A percentile compares a stretch with the other conserved stretches of the same genome.
Conservation (phyloP, 495 filamentous ascomycete species). For the Penicillium lividum region DNA sequence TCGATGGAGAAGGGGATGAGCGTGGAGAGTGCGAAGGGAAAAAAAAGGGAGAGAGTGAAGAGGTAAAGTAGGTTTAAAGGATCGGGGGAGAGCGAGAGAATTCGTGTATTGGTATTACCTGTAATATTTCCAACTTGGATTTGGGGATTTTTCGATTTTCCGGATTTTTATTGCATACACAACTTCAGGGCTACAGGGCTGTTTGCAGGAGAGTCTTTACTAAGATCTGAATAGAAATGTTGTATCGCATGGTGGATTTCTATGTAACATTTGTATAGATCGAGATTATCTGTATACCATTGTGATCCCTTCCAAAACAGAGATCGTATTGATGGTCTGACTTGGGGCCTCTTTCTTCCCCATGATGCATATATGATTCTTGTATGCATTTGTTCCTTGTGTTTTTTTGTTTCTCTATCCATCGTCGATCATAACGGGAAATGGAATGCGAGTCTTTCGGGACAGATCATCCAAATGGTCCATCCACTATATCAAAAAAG, state of each 20-base stretch:
- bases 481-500: slow-evolving; percentile 10
- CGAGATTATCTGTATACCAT: background rate
- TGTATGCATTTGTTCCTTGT: background rate
- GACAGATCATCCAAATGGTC: slow-evolving; percentile 9
- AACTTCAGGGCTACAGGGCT: background rate
- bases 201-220: background rate
- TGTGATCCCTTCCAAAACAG: background rate
- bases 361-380: background rate
- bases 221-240: no score
- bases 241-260: background rate
- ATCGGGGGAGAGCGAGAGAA: slow-evolving; percentile 3
- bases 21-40: slow-evolving; percentile 16
- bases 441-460: slow-evolving; percentile 14
- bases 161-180: background rate
- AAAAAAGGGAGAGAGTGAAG: slow-evolving; percentile 22
- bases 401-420: slow-evolving; percentile 1
- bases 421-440: slow-evolving; percentile 17
- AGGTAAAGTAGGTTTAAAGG: slow-evolving; percentile 16
- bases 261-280: background rate
- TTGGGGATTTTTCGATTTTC: background rate
- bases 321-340: background rate
- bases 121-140: slow-evolving; percentile 1
- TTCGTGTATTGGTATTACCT: slow-evolving; percentile 8
- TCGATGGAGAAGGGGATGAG: slow-evolving; percentile 13
- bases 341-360: background rate